Base-by-base conservation (phyloP, 2,329 filamentous ascomycete species). In the Fusarium sp. region DNA sequence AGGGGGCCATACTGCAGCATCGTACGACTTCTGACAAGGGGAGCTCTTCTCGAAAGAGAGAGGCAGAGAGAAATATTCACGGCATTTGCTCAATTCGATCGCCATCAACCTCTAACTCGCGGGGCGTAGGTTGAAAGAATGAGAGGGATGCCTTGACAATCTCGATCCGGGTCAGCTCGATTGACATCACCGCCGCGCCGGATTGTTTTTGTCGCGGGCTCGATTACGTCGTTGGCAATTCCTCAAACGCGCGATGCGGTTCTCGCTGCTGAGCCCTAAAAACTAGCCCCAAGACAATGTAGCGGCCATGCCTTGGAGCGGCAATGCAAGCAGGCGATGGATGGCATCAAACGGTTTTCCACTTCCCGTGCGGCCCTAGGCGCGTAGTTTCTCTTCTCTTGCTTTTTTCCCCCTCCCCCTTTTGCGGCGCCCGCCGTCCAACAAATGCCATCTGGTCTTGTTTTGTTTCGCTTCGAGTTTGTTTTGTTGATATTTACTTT, bases 401-500 rank as follows among this genome's bases (percentile, higher is more conserved):
- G 29, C 42, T 52, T 36, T 45, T 45, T 27, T 18, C 10, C 50
- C 47, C 50, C 50, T 54, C 27, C 50, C 50, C 50, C 50, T 54
- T 31, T 54, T 54, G 50, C 50, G 50, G 50, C 18, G 29, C 42
- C 33, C 56, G 22, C 25, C 50, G 35, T 54, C 52, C 31, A 25
- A 58, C 16, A 33, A 25, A 56, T 50, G 27, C 47, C 54, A 61
- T 67, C 63, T 52, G 50, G 47, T n/a, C 52, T 65, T 67, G 63
- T 64, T 40, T 66, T 74, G 61, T 67, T 70, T 68, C 68, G 62
- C 56, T 64, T 52, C 61, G 56, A 63, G 58, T 33, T 63, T 73
- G 59, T 65, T 71, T 67, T 74, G 66, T 66, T 67, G 54, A 54
- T 66, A 52, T 66, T 66, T 50, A 66, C 64, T 66, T 66, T 66